Evolutionary conservation across 2,329 filamentous ascomycete genomes (phyloP), one percentile per base, ranked within the genome.

Genomic region (Zalaria sp.): DNA sequence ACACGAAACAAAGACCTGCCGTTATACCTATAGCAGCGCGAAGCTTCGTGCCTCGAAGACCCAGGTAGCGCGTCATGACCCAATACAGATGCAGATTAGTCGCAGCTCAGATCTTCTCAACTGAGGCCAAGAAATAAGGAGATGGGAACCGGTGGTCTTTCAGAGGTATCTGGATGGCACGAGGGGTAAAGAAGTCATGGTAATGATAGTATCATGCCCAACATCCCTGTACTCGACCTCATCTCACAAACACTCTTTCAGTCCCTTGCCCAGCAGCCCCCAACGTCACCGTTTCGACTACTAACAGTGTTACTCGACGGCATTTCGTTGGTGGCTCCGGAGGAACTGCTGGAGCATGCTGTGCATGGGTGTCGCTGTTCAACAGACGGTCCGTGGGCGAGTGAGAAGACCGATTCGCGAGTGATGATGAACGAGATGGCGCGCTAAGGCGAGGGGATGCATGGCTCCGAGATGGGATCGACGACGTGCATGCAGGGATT

Each of bases 1-100:
- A 39, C 5, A 52, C 27, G 41, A 52, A 52, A 27, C 47, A 46
- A 3, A 52, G 44, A 25, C 50, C 49, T 28, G 50, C 42, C 4
- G 46, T 41, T 10, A 51, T 38, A 10, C 45, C 48, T 18, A 52
- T 48, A n/a, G 50, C 50, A 6, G 43, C 41, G 25, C 45, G 42
- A 18, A 52, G 37, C 3, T 41, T 36, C 8, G 45, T 34, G 31
- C 50, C 50, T 26, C 43, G 41, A n/a, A 52, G 36, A 25, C 50
- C 48, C 42, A 52, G 44, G 42, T 46, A 49, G 27, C 42, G 43
- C n/a, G 47, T 44, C 43, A 44, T 44, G 35, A n/a, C 39, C 5
- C 34, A 35, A 36, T 29, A 25, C 5, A 11, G 27, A 34, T 25
- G n/a, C 6, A 27, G 11, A 25, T 9, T 10, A 37, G 28, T 37